A percentile compares a stretch with the other conserved stretches of the same genome.
Conservation (phyloP, 805 yeast species). For the Isabelozyma rhagii region DNA sequence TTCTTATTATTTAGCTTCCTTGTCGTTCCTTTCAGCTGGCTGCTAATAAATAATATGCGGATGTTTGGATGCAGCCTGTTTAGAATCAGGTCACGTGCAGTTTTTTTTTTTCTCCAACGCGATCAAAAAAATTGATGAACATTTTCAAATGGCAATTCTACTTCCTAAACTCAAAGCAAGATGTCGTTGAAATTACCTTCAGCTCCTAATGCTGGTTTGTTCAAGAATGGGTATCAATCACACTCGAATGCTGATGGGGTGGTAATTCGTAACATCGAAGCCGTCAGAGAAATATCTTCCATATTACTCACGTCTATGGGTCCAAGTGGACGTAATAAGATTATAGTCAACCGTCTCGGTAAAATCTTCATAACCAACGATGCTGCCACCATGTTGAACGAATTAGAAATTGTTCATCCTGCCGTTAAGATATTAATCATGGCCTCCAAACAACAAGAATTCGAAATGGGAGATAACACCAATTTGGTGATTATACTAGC, state of each 20-base stretch:
- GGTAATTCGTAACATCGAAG: slow-evolving; percentile 85
- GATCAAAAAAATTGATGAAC: not conserved
- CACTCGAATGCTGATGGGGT: slow-evolving; percentile 93
- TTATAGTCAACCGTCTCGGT: slow-evolving; percentile 84
- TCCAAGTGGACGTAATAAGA: slow-evolving; percentile 96
- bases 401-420: slow-evolving; percentile 92
- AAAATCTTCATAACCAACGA: slow-evolving; percentile 90
- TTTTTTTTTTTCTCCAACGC: not conserved
- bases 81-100: not conserved
- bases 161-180: not conserved
- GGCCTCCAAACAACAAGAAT: slow-evolving; percentile 97
- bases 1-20: no score
- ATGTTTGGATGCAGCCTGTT: not conserved
- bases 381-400: slow-evolving; percentile 96
- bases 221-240: slow-evolving; percentile 92
- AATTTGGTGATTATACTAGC: slow-evolving; percentile 89
- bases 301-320: slow-evolving; percentile 95
- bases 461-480: slow-evolving; percentile 96
- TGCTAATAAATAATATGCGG: no score
- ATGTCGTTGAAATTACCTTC: slow-evolving; percentile 92
- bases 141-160: not conserved
- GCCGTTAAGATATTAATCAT: slow-evolving; percentile 93
- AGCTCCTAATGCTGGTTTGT: slow-evolving; percentile 90
- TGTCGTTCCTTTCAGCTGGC: not conserved
- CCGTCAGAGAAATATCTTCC: slow-evolving; percentile 87